Percentiles rank a stretch among this genome's conserved stretches.
Conservation (phyloP, 306 rosid genomes). For the Castanea mollissima region DNA sequence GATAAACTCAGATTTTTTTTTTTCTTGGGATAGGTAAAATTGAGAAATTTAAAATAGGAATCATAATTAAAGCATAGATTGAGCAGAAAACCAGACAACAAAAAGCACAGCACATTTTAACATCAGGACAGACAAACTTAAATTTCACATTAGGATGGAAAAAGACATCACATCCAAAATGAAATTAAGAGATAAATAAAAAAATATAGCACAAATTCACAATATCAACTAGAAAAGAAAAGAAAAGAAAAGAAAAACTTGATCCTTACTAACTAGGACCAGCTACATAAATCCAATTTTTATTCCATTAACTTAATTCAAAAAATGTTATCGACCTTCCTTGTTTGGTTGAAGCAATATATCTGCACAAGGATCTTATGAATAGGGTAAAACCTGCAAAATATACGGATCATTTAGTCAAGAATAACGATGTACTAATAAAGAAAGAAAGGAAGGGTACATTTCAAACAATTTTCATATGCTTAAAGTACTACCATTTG, state of each 20-base stretch:
- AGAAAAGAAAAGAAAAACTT: conserved; percentile 5
- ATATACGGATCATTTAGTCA: conserved; percentile 2
- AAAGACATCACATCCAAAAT: background rate
- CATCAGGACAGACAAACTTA: background rate
- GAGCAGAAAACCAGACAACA: conserved; percentile 1
- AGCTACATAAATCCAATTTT: background rate
- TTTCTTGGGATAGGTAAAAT: no score
- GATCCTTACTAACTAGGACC: conserved; percentile 1
- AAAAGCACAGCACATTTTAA: conserved; percentile 1
- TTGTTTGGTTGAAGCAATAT: conserved; percentile 41
- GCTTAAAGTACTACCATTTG: background rate
- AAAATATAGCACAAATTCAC: conserved; percentile 2
- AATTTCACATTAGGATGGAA: background rate
- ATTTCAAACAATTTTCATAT: background rate
- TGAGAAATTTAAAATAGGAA: background rate
- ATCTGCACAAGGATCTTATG: conserved; percentile 71
- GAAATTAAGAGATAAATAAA: background rate
- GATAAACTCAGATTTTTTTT: background rate
- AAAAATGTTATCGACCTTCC: conserved; percentile 52
- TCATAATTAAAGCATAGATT: background rate
- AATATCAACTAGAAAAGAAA: background rate
- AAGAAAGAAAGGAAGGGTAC: background rate
- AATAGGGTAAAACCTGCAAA: conserved; percentile 80
- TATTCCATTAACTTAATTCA: background rate
- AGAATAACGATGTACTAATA: background rate